Base-by-base conservation (phyloP, 192 early-diverging fungal species). In the Podila clonocystis region DNA sequence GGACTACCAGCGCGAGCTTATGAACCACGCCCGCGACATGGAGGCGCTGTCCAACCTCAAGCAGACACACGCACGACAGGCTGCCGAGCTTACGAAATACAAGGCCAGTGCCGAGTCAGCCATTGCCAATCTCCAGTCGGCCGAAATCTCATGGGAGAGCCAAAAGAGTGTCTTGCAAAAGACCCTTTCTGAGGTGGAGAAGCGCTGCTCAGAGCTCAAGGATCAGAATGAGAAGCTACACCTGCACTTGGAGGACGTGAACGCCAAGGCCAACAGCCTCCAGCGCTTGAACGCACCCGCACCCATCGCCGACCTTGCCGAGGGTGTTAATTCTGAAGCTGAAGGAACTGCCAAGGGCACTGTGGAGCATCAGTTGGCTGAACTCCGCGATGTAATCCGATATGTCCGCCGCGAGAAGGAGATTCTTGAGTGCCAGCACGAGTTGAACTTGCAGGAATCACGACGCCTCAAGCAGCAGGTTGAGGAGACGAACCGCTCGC, bases 341-440 rank as follows among this genome's bases (percentile, higher is more conserved):
- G 36, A 67, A 19, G 33, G 38, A 24, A 30, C 9, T 12, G 22
- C 61, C 29, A 82, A 69, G 61, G 67, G 67, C 12, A 55, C 13
- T 31, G 26, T 48, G 20, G 71, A 74, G 3, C 65, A 63, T 19
- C 65, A 74, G 34, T 50, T 84, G 64, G 67, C 74, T 7, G 83
- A 86, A 4, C 66, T 89, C 48, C 85, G 85, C 58, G 91, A 93
- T 58, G 86, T 95, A 9, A 86, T 95, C 57, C 82, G 85, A 17
- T 90, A 89, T 64, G 77, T 94, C 57, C 89, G 93, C 17, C 87
- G 89, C 41, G 94, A 96, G 70, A 91, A 92, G 58, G 92, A 95
- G 26, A 91, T 94, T 63, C 82, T 91, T 5, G 80, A 89, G 55
- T 87, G 89, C 33, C 90, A 94, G 82, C 84, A 88, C 7, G 92